These are phyloP conservation scores for Boletus insuetus DNA, from an alignment of 768 basidiomycete species.

Conservation along the genomic window DNA sequence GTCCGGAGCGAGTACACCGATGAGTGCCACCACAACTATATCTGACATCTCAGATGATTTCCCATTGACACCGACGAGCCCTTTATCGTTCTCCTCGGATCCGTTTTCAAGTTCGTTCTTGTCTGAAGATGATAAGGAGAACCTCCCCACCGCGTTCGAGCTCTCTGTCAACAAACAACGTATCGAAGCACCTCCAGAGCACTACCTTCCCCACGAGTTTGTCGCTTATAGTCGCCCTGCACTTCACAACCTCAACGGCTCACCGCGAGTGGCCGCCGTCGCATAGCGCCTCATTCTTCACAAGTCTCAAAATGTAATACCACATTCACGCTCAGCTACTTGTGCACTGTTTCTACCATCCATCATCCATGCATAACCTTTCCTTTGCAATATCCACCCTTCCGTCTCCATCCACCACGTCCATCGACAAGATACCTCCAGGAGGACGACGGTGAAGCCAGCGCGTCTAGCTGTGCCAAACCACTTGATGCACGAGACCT, in stretches of 20 bases:
- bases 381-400: slow-evolving; percentile 59
- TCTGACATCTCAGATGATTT: slow-evolving; percentile 83
- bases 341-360: slow-evolving; percentile 63
- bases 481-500: slow-evolving; percentile 14
- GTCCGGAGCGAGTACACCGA: slow-evolving; percentile 67
- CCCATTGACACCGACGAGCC: slow-evolving; percentile 78
- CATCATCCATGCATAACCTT: slow-evolving; percentile 63
- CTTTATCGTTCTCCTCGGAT: slow-evolving; percentile 42
- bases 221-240: slow-evolving; percentile 75
- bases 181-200: slow-evolving; percentile 66
- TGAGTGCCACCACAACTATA: slow-evolving; percentile 67
- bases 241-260: slow-evolving; percentile 73
- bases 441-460: slow-evolving; percentile 15
- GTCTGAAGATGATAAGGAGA: slow-evolving; percentile 79
- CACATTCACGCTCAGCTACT: slow-evolving; percentile 60
- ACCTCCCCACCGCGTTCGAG: slow-evolving; percentile 67
- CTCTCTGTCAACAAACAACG: slow-evolving; percentile 70
- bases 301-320: slow-evolving; percentile 75
- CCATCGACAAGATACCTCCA: slow-evolving; percentile 48
- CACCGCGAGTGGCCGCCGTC: slow-evolving; percentile 51
- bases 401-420: slow-evolving; percentile 41
- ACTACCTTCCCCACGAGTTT: slow-evolving; percentile 79
- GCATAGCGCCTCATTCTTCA: slow-evolving; percentile 50
- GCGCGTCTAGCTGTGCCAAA: slow-evolving; percentile 19
- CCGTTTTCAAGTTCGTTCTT: slow-evolving; percentile 57